Conservation (phyloP, 2,329 filamentous ascomycete species). For the Penicillium sclerotigenum region DNA sequence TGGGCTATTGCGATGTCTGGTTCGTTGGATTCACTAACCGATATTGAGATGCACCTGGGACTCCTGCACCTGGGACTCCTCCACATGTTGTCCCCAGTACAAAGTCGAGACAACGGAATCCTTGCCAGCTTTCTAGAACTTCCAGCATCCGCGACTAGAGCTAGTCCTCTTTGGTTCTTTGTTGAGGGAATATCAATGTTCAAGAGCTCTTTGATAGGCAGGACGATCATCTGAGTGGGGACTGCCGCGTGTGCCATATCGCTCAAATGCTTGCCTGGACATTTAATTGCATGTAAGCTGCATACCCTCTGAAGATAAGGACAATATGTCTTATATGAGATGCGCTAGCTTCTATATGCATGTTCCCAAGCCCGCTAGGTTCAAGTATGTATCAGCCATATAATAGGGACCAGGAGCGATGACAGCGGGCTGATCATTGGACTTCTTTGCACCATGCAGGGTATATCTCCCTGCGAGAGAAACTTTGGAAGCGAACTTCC, state of each 20-base stretch:
- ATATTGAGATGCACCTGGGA: slow-evolving; percentile 33
- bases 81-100: slow-evolving; percentile 34
- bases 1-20: not conserved
- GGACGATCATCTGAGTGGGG: slow-evolving; percentile 23
- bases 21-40: slow-evolving; percentile 16
- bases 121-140: slow-evolving; percentile 18
- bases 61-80: slow-evolving; percentile 26
- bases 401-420: slow-evolving; percentile 8
- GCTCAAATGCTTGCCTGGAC: slow-evolving; percentile 6
- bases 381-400: not conserved
- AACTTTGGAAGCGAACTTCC: not conserved
- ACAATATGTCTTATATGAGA: not conserved
- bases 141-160: slow-evolving; percentile 22
- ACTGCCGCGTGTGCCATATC: slow-evolving; percentile 14
- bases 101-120: slow-evolving; percentile 27
- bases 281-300: not conserved
- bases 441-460: slow-evolving; percentile 13
- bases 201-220: slow-evolving; percentile 43
- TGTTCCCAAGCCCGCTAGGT: not conserved
- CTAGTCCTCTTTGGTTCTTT: slow-evolving; percentile 30
- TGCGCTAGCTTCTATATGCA: not conserved
- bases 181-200: slow-evolving; percentile 56
- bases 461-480: slow-evolving; percentile 2
- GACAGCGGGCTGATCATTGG: slow-evolving; percentile 6
- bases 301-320: not conserved